A percentile compares a stretch with the other conserved stretches of the same genome.
These are phyloP conservation scores for Bidens hawaiensis DNA, from an alignment of 140 eudicot genomes.

Conservation along the genomic window DNA sequence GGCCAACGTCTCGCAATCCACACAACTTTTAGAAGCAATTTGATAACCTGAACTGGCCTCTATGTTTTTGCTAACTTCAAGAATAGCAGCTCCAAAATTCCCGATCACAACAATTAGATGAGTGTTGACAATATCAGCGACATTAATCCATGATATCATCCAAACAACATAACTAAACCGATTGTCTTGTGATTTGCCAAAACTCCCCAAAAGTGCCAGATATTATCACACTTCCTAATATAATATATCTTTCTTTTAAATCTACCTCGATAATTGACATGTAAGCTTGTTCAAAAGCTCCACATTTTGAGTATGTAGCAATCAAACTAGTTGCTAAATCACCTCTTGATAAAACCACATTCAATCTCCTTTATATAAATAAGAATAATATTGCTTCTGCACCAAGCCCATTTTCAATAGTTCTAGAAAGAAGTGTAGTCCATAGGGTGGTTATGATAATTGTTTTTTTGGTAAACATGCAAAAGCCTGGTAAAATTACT, in stretches of 20 bases:
- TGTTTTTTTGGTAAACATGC: slow-evolving; percentile 49
- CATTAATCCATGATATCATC: no score
- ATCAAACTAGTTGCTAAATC: slow-evolving; percentile 60
- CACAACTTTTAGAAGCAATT: no score
- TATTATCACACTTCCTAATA: slow-evolving; percentile 67
- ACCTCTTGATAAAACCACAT: slow-evolving; percentile 37
- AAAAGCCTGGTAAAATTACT: slow-evolving; percentile 37
- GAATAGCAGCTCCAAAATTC: no score
- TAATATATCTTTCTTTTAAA: slow-evolving; percentile 41
- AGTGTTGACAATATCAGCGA: no score
- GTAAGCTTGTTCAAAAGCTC: slow-evolving; percentile 53
- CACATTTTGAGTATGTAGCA: slow-evolving; percentile 69
- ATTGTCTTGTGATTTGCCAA: no score
- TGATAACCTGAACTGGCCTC: no score
- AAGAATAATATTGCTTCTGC: slow-evolving; percentile 45
- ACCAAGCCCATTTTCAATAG: slow-evolving; percentile 41
- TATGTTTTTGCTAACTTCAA: no score
- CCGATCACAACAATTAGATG: no score
- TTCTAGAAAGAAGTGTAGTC: slow-evolving; percentile 74
- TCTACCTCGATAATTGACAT: slow-evolving; percentile 41
- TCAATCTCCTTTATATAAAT: slow-evolving; percentile 71
- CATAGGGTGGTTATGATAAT: slow-evolving; percentile 56
- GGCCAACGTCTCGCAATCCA: no score
- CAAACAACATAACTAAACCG: no score
- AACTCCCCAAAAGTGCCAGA: no score